Conservation (phyloP, 331 rosid genomes). For the Malus hybrid region DNA sequence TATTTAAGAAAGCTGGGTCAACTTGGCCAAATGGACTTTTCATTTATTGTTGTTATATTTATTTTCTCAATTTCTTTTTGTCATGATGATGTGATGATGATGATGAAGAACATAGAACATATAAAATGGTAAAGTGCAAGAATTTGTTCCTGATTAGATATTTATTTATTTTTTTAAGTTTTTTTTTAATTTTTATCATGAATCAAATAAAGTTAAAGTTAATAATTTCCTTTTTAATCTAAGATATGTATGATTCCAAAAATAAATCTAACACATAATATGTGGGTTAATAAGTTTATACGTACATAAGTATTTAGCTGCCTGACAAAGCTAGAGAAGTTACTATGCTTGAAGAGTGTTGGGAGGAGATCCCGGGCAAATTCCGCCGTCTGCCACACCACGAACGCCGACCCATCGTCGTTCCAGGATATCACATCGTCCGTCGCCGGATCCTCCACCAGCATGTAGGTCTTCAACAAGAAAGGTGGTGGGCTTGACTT, state of each 20-base stretch:
- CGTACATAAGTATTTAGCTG: conserved; percentile 93
- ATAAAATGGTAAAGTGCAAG: not conserved
- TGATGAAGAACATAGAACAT: not conserved
- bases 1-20: not conserved
- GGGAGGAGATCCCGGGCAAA: conserved; percentile 90
- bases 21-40: not conserved
- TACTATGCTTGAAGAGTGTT: conserved; percentile 84
- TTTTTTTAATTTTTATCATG: no score
- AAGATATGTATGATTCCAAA: no score
- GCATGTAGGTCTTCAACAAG: conserved; percentile 77
- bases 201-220: no score
- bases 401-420: conserved; percentile 63
- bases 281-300: not conserved
- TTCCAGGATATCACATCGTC: conserved; percentile 75
- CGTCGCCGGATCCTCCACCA: conserved; percentile 75
- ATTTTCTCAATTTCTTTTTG: not conserved
- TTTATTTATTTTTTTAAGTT: not conserved
- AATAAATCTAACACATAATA: no score
- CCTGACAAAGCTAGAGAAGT: conserved; percentile 90
- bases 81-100: not conserved
- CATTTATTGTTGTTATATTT: not conserved
- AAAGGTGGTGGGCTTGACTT: conserved; percentile 81
- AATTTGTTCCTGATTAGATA: not conserved
- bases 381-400: conserved; percentile 95
- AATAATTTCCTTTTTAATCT: no score